Evolutionary conservation across 2,329 filamentous ascomycete genomes (phyloP).

Genomic region (Mycosphaerella sp.): DNA sequence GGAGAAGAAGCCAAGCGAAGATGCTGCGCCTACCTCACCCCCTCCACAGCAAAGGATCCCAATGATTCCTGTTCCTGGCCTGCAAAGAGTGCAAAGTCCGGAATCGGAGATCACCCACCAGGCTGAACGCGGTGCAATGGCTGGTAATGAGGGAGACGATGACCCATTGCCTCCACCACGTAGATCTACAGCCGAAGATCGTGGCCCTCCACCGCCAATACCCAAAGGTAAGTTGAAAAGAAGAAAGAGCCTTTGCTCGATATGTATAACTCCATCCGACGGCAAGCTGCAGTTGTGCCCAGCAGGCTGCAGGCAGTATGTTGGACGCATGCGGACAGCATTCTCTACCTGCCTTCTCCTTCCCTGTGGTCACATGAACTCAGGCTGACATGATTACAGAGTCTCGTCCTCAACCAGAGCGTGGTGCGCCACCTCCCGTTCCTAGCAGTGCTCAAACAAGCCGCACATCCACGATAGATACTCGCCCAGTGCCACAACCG

Average conservation of each 20-base stretch:
- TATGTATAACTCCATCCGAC: constrained; percentile 7
- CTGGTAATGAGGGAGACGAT: constrained; percentile 51
- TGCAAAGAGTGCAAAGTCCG: constrained; percentile 53
- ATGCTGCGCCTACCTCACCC: constrained; percentile 23
- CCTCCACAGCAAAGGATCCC: constrained; percentile 41
- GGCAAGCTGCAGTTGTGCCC: constrained; percentile 6
- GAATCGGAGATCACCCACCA: constrained; percentile 40
- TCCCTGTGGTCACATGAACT: constrained; percentile 2
- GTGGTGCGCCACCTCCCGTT: constrained; percentile 17
- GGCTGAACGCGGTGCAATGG: constrained; percentile 34
- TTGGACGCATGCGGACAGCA: constrained; percentile 13
- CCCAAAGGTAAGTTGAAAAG: constrained; percentile 46
- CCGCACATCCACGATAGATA: constrained; percentile 19
- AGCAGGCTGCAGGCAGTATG: constrained; percentile 9
- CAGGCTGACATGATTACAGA: constrained; percentile 13
- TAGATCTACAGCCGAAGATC: constrained; percentile 35
- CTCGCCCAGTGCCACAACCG: constrained; percentile 34
- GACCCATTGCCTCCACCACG: constrained; percentile 39
- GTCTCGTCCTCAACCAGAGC: constrained; percentile 18
- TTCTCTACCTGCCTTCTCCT: not conserved
- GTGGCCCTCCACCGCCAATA: constrained; percentile 37
- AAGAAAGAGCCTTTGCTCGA: constrained; percentile 8
- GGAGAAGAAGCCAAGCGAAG: constrained; percentile 35
- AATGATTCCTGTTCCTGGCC: constrained; percentile 53
- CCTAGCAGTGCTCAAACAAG: constrained; percentile 14